Conservation (phyloP, 805 yeast species). For the Yarrowia yakushimensis region DNA sequence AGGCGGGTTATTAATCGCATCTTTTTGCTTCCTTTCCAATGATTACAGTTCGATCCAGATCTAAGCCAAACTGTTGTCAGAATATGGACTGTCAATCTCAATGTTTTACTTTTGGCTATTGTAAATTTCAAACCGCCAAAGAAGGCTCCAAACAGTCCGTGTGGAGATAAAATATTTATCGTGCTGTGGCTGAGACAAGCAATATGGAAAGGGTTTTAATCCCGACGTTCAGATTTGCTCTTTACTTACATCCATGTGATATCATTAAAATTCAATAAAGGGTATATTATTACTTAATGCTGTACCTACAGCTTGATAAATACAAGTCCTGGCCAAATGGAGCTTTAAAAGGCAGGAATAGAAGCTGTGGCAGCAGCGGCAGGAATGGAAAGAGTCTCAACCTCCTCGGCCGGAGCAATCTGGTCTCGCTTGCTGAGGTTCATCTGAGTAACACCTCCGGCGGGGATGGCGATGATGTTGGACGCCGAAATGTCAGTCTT, state of each 20-base stretch:
- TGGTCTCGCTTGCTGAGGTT: constrained; percentile 6
- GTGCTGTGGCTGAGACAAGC: background rate
- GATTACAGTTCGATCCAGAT: background rate
- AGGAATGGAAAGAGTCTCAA: constrained; percentile 12
- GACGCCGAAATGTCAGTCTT: constrained; percentile 30
- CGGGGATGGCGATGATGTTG: constrained; percentile 30
- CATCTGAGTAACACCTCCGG: constrained; percentile 29
- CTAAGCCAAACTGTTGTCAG: background rate
- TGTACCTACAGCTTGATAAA: constrained; percentile 22
- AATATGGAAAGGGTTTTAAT: background rate
- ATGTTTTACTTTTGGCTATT: background rate
- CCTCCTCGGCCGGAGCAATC: constrained; percentile 3
- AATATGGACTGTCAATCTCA: background rate
- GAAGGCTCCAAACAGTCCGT: too few species aligned
- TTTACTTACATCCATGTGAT: background rate
- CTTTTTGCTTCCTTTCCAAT: too few species aligned
- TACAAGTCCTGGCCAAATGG: background rate
- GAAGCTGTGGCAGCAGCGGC: constrained; percentile 23
- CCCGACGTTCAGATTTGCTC: too few species aligned
- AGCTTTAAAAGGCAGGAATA: constrained; percentile 21
- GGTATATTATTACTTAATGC: constrained; percentile 8
- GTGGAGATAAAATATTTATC: too few species aligned
- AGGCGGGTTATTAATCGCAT: too few species aligned
- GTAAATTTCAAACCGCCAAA: background rate
- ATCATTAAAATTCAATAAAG: background rate